Evolutionary conservation across 2,329 filamentous ascomycete species (phyloP).

Genomic region (Penicillium sumatraense): DNA sequence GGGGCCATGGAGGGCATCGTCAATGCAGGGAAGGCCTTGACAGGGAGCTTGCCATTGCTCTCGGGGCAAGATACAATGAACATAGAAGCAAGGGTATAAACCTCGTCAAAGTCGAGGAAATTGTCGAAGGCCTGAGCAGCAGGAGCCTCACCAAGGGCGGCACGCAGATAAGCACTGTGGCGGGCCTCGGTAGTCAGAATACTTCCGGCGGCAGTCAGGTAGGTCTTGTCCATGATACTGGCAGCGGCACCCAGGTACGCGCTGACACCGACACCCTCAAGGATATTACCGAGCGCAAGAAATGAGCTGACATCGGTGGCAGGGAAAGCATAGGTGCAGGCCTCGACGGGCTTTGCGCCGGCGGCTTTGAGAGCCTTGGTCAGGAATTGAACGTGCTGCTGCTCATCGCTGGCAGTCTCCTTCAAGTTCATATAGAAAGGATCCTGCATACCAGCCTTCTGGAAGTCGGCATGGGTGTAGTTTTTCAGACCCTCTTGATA

Average conservation of each 20-base stretch:
- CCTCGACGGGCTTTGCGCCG: conserved; percentile 56
- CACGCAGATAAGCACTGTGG: conserved; percentile 66
- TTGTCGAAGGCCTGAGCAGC: conserved; percentile 66
- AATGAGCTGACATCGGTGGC: conserved; percentile 55
- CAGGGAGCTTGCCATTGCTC: conserved; percentile 59
- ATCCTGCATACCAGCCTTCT: conserved; percentile 54
- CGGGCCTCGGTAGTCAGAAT: conserved; percentile 69
- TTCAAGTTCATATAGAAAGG: conserved; percentile 63
- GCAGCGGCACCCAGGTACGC: conserved; percentile 68
- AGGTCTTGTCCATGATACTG: conserved; percentile 60
- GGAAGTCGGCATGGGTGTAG: conserved; percentile 60
- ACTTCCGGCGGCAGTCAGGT: conserved; percentile 64
- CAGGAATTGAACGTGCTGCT: conserved; percentile 63
- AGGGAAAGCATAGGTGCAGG: conserved; percentile 63
- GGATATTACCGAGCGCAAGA: conserved; percentile 57
- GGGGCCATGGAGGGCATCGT: conserved; percentile 15
- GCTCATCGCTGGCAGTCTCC: conserved; percentile 62
- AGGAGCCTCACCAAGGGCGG: conserved; percentile 53
- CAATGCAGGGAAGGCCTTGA: conserved; percentile 64
- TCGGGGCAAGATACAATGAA: conserved; percentile 65
- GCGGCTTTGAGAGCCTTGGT: conserved; percentile 50
- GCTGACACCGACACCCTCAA: conserved; percentile 62
- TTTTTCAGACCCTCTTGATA: conserved; percentile 64
- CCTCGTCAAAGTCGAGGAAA: conserved; percentile 61
- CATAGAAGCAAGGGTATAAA: conserved; percentile 67